phyloP scores from a whole-genome alignment of 352 stramenopile genomes.

The Thalassiosira allenii region DNA sequence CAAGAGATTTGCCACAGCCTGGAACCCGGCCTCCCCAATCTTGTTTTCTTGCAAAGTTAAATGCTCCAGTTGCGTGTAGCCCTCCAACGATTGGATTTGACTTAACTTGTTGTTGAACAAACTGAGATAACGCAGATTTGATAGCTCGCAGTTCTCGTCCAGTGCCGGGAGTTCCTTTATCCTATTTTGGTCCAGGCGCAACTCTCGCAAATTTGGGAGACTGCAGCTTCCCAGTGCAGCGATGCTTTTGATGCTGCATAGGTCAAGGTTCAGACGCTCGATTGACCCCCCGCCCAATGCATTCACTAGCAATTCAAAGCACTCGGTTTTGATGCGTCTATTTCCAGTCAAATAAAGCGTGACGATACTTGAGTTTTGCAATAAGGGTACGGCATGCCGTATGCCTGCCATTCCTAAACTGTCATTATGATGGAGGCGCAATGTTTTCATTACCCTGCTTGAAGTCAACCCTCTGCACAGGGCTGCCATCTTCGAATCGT shows the following conservation, averaged over 20 bases:
- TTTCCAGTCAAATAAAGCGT: background rate
- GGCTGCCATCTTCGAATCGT: conserved; percentile 11
- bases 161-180: background rate
- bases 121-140: background rate
- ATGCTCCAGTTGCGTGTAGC: background rate
- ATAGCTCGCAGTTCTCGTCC: background rate
- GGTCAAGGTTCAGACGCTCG: background rate
- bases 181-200: background rate
- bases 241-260: background rate
- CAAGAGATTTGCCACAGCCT: background rate
- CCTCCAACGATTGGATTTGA: background rate
- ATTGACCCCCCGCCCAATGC: background rate
- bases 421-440: background rate
- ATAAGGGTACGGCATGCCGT: conserved; percentile 1
- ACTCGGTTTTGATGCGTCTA: background rate
- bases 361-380: background rate
- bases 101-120: background rate
- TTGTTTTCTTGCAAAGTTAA: background rate
- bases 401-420: background rate
- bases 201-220: background rate
- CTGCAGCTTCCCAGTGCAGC: background rate
- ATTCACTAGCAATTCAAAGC: background rate
- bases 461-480: conserved; percentile 6
- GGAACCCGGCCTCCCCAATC: background rate
- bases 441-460: background rate